Evolutionary conservation across 495 filamentous ascomycete species (phyloP).

Genomic region (Cenococcum geophilum): DNA sequence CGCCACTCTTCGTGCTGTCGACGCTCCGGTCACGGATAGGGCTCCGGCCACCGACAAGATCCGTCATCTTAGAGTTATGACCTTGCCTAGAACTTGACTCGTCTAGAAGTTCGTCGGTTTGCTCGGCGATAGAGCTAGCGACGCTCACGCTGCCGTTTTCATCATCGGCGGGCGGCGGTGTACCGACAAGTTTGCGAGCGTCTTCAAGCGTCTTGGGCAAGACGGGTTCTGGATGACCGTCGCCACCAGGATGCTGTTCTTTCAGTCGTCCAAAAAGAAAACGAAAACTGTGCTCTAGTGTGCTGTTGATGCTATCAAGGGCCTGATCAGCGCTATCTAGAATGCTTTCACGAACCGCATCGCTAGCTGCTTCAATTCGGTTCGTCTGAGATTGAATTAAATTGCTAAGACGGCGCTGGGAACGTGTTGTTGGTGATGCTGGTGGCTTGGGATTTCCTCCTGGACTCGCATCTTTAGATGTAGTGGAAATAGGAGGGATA

Average conservation of each 20-base stretch:
- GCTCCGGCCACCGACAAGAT: conserved; percentile 57
- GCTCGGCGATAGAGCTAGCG: conserved; percentile 37
- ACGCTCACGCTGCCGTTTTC: conserved; percentile 41
- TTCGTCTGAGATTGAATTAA: conserved; percentile 76
- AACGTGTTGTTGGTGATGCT: conserved; percentile 42
- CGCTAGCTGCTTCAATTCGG: conserved; percentile 72
- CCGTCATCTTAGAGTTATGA: conserved; percentile 54
- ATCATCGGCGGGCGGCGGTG: conserved; percentile 53
- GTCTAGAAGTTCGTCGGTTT: conserved; percentile 26
- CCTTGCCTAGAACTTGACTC: conserved; percentile 22
- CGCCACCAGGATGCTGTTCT: conserved; percentile 47
- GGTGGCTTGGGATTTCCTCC: conserved; percentile 35
- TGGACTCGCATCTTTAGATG: conserved; percentile 14
- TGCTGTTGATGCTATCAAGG: conserved; percentile 80
- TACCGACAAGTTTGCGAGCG: conserved; percentile 75
- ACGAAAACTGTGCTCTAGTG: conserved; percentile 85
- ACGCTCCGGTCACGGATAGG: conserved; percentile 63
- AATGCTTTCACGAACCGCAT: conserved; percentile 68
- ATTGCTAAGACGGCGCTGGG: conserved; percentile 65
- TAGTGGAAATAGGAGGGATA: conserved; percentile 38
- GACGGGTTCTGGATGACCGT: conserved; percentile 47
- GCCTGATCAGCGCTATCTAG: conserved; percentile 83
- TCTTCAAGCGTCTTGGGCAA: conserved; percentile 89
- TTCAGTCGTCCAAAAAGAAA: conserved; percentile 86
- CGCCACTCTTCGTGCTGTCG: conserved; percentile 64